A percentile compares a stretch with the other conserved stretches of the same genome.
Conservation (phyloP, 2,329 filamentous ascomycete genomes). For the Ophiocordyceps robertsii region DNA sequence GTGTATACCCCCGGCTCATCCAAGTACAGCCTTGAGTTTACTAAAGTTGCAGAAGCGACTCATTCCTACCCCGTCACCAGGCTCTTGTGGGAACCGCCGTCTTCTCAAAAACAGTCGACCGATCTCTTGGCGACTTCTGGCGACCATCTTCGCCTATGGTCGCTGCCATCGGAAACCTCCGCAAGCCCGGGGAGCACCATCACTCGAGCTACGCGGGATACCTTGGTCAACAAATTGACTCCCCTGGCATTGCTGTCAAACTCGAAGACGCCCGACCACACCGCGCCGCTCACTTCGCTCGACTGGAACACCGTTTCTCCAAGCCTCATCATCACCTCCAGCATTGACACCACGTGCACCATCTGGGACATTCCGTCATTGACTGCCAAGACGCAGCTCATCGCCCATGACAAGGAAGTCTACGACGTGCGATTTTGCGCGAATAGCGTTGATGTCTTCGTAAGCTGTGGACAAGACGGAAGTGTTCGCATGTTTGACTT, state of each 20-base stretch:
- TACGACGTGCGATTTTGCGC: slow-evolving; percentile 98
- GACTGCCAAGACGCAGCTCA: slow-evolving; percentile 94
- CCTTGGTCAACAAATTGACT: slow-evolving; percentile 65
- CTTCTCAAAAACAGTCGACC: slow-evolving; percentile 86
- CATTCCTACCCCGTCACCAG: slow-evolving; percentile 96
- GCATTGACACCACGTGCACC: slow-evolving; percentile 96
- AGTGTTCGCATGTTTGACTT: slow-evolving; percentile 99
- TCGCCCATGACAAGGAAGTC: slow-evolving; percentile 97
- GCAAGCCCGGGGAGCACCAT: slow-evolving; percentile 49
- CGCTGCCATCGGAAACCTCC: slow-evolving; percentile 59
- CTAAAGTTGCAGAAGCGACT: slow-evolving; percentile 87
- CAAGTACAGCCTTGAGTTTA: slow-evolving; percentile 75
- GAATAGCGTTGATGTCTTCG: slow-evolving; percentile 96
- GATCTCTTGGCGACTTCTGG: slow-evolving; percentile 91
- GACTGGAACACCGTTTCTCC: slow-evolving; percentile 98
- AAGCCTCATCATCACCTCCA: slow-evolving; percentile 95
- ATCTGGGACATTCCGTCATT: slow-evolving; percentile 99
- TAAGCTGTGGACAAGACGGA: slow-evolving; percentile 92
- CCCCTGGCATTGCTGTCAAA: slow-evolving; percentile 89
- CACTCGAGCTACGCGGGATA: slow-evolving; percentile 43
- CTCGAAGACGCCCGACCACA: slow-evolving; percentile 96
- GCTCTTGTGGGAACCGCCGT: slow-evolving; percentile 90
- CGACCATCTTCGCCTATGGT: slow-evolving; percentile 89
- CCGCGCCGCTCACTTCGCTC: slow-evolving; percentile 85
- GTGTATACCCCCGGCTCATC: slow-evolving; percentile 56